Percentiles rank a stretch among this genome's conserved stretches.
Evolutionary conservation across 768 basidiomycete genomes (phyloP).

Genomic region (Boletus huronensis): DNA sequence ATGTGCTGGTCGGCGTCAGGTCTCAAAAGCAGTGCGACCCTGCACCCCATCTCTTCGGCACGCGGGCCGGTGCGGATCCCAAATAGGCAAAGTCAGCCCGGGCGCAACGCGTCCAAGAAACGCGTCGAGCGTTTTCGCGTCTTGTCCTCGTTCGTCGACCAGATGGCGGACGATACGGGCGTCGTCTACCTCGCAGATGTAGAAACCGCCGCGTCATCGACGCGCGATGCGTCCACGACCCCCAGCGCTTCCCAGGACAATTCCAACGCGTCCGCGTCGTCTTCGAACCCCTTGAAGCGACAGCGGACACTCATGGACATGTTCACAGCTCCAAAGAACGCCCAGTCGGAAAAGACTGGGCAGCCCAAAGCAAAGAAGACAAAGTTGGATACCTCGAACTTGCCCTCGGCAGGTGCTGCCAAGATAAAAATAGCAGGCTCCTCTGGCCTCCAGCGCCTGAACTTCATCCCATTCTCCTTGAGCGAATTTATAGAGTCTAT

Average conservation of each 20-base stretch:
- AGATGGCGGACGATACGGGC: slow-evolving; percentile 26
- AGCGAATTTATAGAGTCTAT: slow-evolving; percentile 50
- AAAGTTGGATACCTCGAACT: slow-evolving; percentile 34
- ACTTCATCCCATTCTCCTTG: slow-evolving; percentile 68
- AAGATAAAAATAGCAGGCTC: slow-evolving; percentile 10
- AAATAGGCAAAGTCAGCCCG: slow-evolving; percentile 7
- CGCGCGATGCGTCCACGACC: slow-evolving; percentile 9
- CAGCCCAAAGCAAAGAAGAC: slow-evolving; percentile 45
- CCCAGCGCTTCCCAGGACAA: slow-evolving; percentile 25
- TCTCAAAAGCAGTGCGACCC: slow-evolving; percentile 8
- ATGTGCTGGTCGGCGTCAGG: background rate
- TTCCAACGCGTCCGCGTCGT: slow-evolving; percentile 16
- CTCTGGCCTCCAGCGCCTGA: slow-evolving; percentile 38
- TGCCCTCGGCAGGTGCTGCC: slow-evolving; percentile 18
- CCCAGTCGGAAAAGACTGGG: slow-evolving; percentile 16
- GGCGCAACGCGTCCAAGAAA: background rate
- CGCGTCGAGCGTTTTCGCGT: slow-evolving; percentile 11
- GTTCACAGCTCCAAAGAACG: slow-evolving; percentile 41
- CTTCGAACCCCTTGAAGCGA: slow-evolving; percentile 39
- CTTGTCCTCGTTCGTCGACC: slow-evolving; percentile 8
- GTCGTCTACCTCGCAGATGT: slow-evolving; percentile 48
- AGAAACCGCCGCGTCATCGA: slow-evolving; percentile 22
- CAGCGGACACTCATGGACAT: slow-evolving; percentile 68
- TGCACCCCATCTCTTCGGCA: background rate
- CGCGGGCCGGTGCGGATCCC: slow-evolving; percentile 1